Evolutionary conservation across 495 filamentous ascomycete species (phyloP).

Genomic region (Friedmanniomyces endolithicus): DNA sequence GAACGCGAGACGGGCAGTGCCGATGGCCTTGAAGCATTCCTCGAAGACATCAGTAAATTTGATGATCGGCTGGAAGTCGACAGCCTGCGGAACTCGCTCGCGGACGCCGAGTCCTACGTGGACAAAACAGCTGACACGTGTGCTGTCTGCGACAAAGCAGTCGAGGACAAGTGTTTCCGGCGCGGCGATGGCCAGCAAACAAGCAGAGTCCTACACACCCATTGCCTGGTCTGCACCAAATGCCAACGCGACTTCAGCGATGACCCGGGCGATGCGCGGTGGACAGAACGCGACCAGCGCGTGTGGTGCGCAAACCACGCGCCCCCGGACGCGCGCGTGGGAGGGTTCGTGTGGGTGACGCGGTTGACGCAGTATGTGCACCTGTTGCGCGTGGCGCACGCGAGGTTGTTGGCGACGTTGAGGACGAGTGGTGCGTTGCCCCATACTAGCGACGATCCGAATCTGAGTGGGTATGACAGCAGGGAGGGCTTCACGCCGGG

Average conservation of each 20-base stretch:
- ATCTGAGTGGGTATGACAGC: conserved; percentile 52
- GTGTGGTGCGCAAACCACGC: conserved; percentile 15
- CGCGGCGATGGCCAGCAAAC: conserved; percentile 37
- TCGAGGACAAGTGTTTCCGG: conserved; percentile 83
- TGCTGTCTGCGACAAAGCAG: conserved; percentile 62
- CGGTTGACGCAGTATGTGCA: conserved; percentile 91
- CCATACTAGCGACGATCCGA: conserved; percentile 61
- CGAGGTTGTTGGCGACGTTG: conserved; percentile 75
- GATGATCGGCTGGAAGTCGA: conserved; percentile 29
- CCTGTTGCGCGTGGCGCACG: conserved; percentile 79
- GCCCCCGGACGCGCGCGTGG: conserved; percentile 34
- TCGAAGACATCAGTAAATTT: conserved; percentile 53
- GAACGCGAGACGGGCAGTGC: conserved; percentile 67
- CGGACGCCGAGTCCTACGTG: conserved; percentile 52
- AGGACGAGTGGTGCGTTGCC: conserved; percentile 68
- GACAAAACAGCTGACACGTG: conserved; percentile 70
- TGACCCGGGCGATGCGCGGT: conserved; percentile 49
- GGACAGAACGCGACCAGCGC: conserved; percentile 36
- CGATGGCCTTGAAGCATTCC: conserved; percentile 66
- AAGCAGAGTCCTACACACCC: conserved; percentile 61
- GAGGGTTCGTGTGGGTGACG: conserved; percentile 52
- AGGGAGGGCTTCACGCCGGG: conserved; percentile 40
- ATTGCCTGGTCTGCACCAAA: conserved; percentile 61
- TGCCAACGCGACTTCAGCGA: conserved; percentile 62
- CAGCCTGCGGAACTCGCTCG: conserved; percentile 24